phyloP scores from a whole-genome alignment of 371 early-diverging fungal genomes.

The Rhizopus stolonifer region DNA sequence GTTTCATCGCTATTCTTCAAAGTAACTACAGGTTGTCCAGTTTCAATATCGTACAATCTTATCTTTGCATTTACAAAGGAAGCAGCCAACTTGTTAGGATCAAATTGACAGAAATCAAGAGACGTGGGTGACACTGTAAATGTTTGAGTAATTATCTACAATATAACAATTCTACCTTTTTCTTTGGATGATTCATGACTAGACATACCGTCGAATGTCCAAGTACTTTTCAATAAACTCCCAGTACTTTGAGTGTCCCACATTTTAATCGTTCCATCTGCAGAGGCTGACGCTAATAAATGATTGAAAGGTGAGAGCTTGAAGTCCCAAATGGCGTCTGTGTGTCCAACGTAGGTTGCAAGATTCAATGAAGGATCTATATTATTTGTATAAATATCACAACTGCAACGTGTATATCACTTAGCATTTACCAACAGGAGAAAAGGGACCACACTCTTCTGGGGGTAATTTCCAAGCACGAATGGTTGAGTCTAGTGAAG shows the following conservation, averaged over 20 bases:
- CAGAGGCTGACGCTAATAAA: conserved; percentile 75
- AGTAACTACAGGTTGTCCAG: conserved; percentile 58
- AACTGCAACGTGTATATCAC: background rate
- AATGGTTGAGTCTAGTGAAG: conserved; percentile 75
- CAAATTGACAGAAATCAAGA: conserved; percentile 65
- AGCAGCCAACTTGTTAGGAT: conserved; percentile 63
- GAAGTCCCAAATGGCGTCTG: conserved; percentile 86
- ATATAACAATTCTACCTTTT: conserved; percentile 1
- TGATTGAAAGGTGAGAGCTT: conserved; percentile 58
- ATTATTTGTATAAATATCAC: too few species aligned
- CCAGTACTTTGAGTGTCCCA: conserved; percentile 68
- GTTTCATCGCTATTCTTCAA: conserved; percentile 58
- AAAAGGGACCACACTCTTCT: conserved; percentile 52
- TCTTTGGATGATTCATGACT: conserved; percentile 1
- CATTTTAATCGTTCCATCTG: conserved; percentile 81
- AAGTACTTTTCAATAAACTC: conserved; percentile 50
- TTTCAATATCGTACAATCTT: conserved; percentile 76
- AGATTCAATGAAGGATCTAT: conserved; percentile 57
- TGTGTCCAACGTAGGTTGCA: conserved; percentile 75
- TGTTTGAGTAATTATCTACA: background rate
- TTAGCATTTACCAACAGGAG: conserved; percentile 49
- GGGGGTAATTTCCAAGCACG: conserved; percentile 74
- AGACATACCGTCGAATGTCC: conserved; percentile 41
- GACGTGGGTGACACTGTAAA: conserved; percentile 61
- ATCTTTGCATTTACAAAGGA: conserved; percentile 68